Evolutionary conservation across 208 protist species (phyloP).

Genomic region (Crithidia bombi): DNA sequence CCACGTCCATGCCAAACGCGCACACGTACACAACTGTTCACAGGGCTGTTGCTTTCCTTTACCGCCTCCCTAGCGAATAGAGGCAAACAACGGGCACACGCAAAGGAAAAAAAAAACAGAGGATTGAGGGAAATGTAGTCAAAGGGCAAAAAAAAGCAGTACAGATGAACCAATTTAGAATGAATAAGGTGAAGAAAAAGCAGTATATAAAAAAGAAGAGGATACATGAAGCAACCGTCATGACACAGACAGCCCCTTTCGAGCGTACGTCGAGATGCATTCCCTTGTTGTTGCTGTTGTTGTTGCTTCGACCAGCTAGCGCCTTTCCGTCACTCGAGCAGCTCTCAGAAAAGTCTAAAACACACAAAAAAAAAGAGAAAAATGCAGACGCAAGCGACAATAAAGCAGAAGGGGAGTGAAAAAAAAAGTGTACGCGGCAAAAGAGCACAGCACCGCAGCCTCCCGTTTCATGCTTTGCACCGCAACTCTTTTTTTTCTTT

Average conservation of each 20-base stretch:
- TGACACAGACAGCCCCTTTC: not conserved
- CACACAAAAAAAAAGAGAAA: not conserved
- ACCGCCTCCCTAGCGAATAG: too few species aligned
- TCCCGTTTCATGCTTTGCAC: too few species aligned
- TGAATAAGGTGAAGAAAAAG: conserved; percentile 5
- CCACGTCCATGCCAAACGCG: too few species aligned
- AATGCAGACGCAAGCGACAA: not conserved
- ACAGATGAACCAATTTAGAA: conserved; percentile 5
- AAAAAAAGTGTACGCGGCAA: not conserved
- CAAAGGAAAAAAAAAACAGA: conserved; percentile 12
- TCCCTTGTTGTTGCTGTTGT: not conserved
- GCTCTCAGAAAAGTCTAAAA: not conserved
- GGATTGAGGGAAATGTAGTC: conserved; percentile 17
- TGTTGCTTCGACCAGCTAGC: not conserved
- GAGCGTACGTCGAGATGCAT: not conserved
- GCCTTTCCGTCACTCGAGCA: too few species aligned
- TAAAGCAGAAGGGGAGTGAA: not conserved
- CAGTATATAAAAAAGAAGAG: conserved; percentile 21
- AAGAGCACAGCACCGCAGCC: too few species aligned
- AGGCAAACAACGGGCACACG: too few species aligned
- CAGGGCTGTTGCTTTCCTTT: too few species aligned
- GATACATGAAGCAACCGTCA: not conserved
- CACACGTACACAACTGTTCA: too few species aligned
- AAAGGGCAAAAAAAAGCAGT: conserved; percentile 3
- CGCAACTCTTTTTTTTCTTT: too few species aligned